phyloP scores from a whole-genome alignment of 208 protist genomes.

The Acanthamoeba comandoni region DNA sequence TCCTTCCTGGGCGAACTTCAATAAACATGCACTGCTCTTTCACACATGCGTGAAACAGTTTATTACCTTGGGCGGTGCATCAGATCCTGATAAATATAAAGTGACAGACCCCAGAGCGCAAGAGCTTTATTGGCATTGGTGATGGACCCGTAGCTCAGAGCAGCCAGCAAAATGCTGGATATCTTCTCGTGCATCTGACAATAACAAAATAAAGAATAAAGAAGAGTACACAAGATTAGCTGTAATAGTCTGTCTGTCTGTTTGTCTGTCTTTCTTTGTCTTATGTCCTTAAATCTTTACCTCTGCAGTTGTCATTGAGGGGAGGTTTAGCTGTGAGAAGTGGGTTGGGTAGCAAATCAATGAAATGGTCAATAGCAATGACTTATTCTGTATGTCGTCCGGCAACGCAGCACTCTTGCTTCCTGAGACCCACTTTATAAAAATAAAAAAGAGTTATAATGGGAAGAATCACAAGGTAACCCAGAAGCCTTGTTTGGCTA shows the following conservation, averaged over 20 bases:
- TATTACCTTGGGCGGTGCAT: too few relatives aligned
- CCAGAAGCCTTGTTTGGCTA: too few relatives aligned
- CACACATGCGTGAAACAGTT: too few relatives aligned
- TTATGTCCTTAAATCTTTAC: background rate
- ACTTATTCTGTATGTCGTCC: slow-evolving; percentile 66
- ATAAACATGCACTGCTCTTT: too few relatives aligned
- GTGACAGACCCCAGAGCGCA: slow-evolving; percentile 53
- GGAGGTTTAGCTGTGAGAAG: slow-evolving; percentile 20
- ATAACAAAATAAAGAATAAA: background rate
- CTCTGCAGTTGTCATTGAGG: slow-evolving; percentile 35
- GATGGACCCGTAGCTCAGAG: slow-evolving; percentile 42
- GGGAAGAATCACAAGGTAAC: too few relatives aligned
- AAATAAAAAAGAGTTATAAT: background rate
- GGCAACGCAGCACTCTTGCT: slow-evolving; percentile 1
- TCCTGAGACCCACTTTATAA: background rate
- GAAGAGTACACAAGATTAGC: background rate
- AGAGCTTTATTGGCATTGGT: slow-evolving; percentile 67
- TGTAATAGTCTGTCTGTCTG: background rate
- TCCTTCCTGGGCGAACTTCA: slow-evolving; percentile 23
- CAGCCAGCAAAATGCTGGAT: background rate
- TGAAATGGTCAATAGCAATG: slow-evolving; percentile 48
- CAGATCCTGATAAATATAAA: slow-evolving; percentile 63
- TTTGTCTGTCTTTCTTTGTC: background rate
- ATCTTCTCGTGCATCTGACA: slow-evolving; percentile 62
- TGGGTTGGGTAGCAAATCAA: slow-evolving; percentile 66